These are phyloP conservation scores for Fusarium foetens DNA, from an alignment of 2,329 filamentous ascomycete species.

Conservation along the genomic window DNA sequence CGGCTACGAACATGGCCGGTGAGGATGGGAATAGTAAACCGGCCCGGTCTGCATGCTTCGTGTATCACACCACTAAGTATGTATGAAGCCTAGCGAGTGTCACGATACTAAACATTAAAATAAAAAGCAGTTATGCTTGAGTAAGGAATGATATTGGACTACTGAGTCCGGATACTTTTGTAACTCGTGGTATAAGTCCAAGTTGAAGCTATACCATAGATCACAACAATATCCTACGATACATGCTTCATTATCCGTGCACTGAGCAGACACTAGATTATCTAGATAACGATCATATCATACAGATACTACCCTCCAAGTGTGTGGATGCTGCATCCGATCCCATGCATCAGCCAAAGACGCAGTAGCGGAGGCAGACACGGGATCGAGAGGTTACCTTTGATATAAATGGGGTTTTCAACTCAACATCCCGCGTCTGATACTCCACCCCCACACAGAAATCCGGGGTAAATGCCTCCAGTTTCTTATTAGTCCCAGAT, in stretches of 20 bases:
- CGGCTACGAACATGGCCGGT: not conserved
- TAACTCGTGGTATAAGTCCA: slow-evolving; percentile 4
- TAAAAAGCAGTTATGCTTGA: not conserved
- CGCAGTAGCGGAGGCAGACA: slow-evolving; percentile 29
- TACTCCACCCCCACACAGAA: slow-evolving; percentile 42
- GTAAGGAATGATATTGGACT: not conserved
- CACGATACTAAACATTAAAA: not conserved
- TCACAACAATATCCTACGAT: not conserved
- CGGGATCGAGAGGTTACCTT: slow-evolving; percentile 17
- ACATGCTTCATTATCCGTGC: slow-evolving; percentile 4
- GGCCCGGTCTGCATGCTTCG: slow-evolving; percentile 4
- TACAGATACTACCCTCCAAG: not conserved
- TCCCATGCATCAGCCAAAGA: slow-evolving; percentile 25
- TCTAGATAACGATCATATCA: slow-evolving; percentile 17
- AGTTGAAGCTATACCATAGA: slow-evolving; percentile 1
- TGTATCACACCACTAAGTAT: slow-evolving; percentile 14
- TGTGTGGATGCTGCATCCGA: slow-evolving; percentile 22
- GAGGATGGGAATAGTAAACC: not conserved
- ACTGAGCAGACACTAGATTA: slow-evolving; percentile 14
- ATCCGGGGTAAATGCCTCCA: slow-evolving; percentile 36
- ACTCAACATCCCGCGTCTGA: slow-evolving; percentile 35
- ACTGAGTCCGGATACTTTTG: slow-evolving; percentile 8
- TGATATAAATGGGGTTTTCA: slow-evolving; percentile 29
- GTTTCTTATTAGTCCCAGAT: slow-evolving; percentile 33
- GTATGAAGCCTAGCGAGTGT: not conserved